A percentile compares a stretch with the other conserved stretches of the same genome.
Conservation (phyloP, 1,284 basidiomycete species). For the Cutaneotrichosporon arboriforme region DNA sequence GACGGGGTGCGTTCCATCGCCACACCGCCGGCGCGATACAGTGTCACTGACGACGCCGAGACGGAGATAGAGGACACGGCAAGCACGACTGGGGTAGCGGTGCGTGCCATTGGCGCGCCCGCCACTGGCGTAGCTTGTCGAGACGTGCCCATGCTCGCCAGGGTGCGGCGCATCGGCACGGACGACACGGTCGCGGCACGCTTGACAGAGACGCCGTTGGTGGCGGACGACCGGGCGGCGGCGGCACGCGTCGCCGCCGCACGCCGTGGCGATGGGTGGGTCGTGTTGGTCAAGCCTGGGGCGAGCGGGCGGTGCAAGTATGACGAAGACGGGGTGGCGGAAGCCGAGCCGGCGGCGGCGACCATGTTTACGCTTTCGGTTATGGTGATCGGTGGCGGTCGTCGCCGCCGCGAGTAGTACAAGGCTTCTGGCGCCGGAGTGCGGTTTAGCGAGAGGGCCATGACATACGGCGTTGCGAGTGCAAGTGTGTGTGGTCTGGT, state of each 20-base stretch:
- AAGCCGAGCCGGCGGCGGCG: too few species aligned
- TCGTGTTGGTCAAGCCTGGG: too few species aligned
- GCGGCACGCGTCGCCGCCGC: not conserved
- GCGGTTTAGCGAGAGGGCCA: too few species aligned
- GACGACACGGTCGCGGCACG: not conserved
- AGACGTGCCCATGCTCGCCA: slow-evolving; percentile 2
- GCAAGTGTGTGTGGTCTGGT: too few species aligned
- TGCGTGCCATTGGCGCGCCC: not conserved
- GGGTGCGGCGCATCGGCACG: slow-evolving; percentile 3
- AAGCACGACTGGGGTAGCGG: not conserved
- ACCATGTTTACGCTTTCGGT: too few species aligned
- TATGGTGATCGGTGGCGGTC: too few species aligned
- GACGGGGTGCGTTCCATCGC: slow-evolving; percentile 10
- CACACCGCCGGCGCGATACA: slow-evolving; percentile 2
- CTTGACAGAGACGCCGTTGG: not conserved
- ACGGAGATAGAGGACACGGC: too few species aligned
- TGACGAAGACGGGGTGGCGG: too few species aligned
- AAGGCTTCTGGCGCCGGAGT: too few species aligned
- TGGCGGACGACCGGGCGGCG: not conserved
- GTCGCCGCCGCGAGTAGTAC: too few species aligned
- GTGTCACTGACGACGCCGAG: not conserved
- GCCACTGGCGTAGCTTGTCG: not conserved
- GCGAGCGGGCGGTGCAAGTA: too few species aligned
- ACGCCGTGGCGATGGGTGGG: not conserved
- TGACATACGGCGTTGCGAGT: too few species aligned